Percentiles rank a stretch among this genome's conserved stretches.
phyloP scores from a whole-genome alignment of 768 basidiomycete species.

The Hebeloma cylindrosporum region DNA sequence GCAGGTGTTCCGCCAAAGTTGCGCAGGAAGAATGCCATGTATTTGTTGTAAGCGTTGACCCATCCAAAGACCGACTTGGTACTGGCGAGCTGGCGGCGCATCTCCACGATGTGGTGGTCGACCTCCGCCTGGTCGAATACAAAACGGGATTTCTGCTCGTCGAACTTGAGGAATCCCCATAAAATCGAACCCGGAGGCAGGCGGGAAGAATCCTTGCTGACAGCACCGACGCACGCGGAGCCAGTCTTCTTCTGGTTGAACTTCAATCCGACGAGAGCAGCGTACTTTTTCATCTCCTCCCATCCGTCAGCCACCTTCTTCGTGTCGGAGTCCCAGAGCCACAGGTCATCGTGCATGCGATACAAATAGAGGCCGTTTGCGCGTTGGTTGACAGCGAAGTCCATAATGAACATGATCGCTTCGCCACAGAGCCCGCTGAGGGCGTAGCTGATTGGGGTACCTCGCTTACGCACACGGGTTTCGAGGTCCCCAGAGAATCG shows the following conservation, averaged over 20 bases:
- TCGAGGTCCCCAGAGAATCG: conserved; percentile 34
- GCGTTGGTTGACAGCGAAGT: conserved; percentile 46
- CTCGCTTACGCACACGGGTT: conserved; percentile 35
- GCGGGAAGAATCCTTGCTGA: conserved; percentile 1
- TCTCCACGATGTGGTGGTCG: conserved; percentile 35
- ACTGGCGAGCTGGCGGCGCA: conserved; percentile 35
- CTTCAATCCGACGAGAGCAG: conserved; percentile 37
- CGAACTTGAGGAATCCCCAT: conserved; percentile 43
- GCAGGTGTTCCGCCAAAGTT: conserved; percentile 37
- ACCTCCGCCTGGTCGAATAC: conserved; percentile 37
- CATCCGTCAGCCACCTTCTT: conserved; percentile 37
- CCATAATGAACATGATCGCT: conserved; percentile 43
- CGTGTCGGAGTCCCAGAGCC: conserved; percentile 39
- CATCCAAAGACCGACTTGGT: conserved; percentile 40
- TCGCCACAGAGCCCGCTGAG: conserved; percentile 44
- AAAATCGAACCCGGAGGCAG: conserved; percentile 36
- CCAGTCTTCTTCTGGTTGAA: conserved; percentile 46
- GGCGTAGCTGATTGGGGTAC: conserved; percentile 43
- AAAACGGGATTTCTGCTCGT: conserved; percentile 29
- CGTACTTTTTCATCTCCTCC: conserved; percentile 42
- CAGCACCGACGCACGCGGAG: conserved; percentile 33
- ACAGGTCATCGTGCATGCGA: conserved; percentile 48
- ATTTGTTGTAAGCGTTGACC: conserved; percentile 40
- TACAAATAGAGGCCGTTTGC: conserved; percentile 43
- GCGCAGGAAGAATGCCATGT: conserved; percentile 37